These are phyloP conservation scores for Periconia sp. DNA, from an alignment of 2,329 filamentous ascomycete species.

Conservation along the genomic window DNA sequence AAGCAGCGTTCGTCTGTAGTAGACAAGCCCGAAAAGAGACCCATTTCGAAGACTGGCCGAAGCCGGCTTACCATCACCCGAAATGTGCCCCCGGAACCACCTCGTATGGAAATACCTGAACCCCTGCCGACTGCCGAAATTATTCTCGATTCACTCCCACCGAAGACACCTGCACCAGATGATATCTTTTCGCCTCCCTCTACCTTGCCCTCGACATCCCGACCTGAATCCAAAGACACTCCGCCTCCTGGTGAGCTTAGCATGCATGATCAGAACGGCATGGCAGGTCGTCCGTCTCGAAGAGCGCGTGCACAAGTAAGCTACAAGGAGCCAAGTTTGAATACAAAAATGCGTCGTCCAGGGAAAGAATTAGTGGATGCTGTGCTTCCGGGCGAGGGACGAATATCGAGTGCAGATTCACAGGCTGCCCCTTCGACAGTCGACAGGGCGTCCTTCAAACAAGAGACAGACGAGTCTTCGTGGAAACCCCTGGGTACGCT, in stretches of 20 bases:
- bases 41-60: slow-evolving; percentile 27
- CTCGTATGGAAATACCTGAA: slow-evolving; percentile 25
- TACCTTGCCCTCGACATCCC: slow-evolving; percentile 48
- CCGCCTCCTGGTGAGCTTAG: slow-evolving; percentile 50
- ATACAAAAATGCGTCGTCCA: slow-evolving; percentile 57
- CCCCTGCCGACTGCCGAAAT: slow-evolving; percentile 35
- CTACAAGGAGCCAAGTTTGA: slow-evolving; percentile 57
- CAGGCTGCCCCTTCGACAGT: slow-evolving; percentile 25
- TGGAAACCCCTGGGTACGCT: slow-evolving; percentile 35
- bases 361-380: slow-evolving; percentile 55
- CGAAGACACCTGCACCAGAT: slow-evolving; percentile 46
- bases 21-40: slow-evolving; percentile 37
- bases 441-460: slow-evolving; percentile 31
- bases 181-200: slow-evolving; percentile 53
- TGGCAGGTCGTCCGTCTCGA: slow-evolving; percentile 49
- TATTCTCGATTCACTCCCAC: slow-evolving; percentile 43
- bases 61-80: slow-evolving; percentile 32
- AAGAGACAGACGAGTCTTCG: slow-evolving; percentile 29
- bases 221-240: slow-evolving; percentile 48
- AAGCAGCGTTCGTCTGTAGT: slow-evolving; percentile 40
- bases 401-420: slow-evolving; percentile 34
- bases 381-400: slow-evolving; percentile 33
- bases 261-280: slow-evolving; percentile 39
- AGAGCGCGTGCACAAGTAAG: slow-evolving; percentile 55
- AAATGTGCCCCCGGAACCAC: slow-evolving; percentile 25